phyloP scores from a whole-genome alignment of 2,329 filamentous ascomycete genomes.

The Metarhizium robertsii region DNA sequence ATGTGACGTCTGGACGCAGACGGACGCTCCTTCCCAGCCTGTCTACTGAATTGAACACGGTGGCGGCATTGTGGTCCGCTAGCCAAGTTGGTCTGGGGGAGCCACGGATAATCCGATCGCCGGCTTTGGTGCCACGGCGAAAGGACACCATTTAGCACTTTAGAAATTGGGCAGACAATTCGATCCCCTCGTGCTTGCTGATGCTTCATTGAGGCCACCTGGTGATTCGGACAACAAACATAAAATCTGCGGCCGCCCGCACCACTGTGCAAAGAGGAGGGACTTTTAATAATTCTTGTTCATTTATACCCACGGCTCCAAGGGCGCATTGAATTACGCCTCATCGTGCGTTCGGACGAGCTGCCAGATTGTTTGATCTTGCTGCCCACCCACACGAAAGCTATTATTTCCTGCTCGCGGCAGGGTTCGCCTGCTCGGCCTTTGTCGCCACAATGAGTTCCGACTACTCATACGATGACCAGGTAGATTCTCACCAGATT shows the following conservation, averaged over 20 bases:
- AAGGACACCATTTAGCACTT: slow-evolving; percentile 4
- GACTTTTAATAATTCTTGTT: background rate
- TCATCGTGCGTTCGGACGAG: too few species aligned
- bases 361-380: slow-evolving; percentile 2
- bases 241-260: background rate
- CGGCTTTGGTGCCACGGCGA: slow-evolving; percentile 7
- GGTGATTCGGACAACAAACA: background rate
- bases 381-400: background rate
- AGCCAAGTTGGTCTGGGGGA: background rate
- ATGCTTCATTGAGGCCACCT: background rate
- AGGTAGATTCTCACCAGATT: slow-evolving; percentile 39
- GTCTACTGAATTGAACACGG: slow-evolving; percentile 19
- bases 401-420: slow-evolving; percentile 10
- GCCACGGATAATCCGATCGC: slow-evolving; percentile 25
- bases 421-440: slow-evolving; percentile 25
- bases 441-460: slow-evolving; percentile 60
- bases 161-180: background rate
- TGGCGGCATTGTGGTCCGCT: slow-evolving; percentile 16
- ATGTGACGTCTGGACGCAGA: background rate
- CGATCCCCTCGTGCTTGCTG: background rate
- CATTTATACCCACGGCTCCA: background rate
- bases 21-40: background rate
- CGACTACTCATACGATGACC: slow-evolving; percentile 97
- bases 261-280: background rate
- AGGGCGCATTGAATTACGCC: background rate